Conservation (phyloP, 768 basidiomycete genomes). For the Hygrocybe coccinea region DNA sequence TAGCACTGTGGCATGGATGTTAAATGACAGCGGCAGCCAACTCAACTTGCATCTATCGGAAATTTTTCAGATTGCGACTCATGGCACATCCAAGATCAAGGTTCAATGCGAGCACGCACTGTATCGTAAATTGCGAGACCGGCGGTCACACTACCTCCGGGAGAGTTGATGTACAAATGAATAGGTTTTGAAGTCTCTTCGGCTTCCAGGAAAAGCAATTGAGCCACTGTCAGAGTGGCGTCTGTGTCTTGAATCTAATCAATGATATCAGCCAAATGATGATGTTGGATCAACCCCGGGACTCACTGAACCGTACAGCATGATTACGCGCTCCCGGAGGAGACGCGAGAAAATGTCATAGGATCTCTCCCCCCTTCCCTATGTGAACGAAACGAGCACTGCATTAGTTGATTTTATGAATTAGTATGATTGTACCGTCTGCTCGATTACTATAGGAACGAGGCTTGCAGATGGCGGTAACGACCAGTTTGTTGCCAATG, state of each 20-base stretch:
- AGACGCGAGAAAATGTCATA: slow-evolving; percentile 97
- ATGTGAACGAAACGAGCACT: slow-evolving; percentile 4
- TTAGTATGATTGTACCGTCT: slow-evolving; percentile 51
- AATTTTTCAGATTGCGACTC: slow-evolving; percentile 12
- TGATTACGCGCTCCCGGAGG: slow-evolving; percentile 89
- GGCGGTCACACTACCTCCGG: slow-evolving; percentile 93
- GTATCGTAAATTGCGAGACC: slow-evolving; percentile 98
- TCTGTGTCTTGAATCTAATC: slow-evolving; percentile 82
- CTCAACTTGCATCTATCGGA: slow-evolving; percentile 73
- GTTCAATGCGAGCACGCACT: slow-evolving; percentile 43
- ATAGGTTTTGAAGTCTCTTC: slow-evolving; percentile 93
- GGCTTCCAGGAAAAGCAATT: slow-evolving; percentile 92
- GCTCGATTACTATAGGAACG: slow-evolving; percentile 91
- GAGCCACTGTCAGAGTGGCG: slow-evolving; percentile 83
- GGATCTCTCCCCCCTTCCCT: slow-evolving; percentile 83
- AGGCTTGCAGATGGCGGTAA: slow-evolving; percentile 53
- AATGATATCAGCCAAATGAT: slow-evolving; percentile 10
- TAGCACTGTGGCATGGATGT: slow-evolving; percentile 18
- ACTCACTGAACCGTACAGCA: slow-evolving; percentile 87
- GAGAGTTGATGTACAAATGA: slow-evolving; percentile 95
- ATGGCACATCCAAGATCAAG: background rate
- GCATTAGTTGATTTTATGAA: background rate
- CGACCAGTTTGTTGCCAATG: slow-evolving; percentile 44
- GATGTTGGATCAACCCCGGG: slow-evolving; percentile 1
- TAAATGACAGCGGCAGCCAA: background rate